These are phyloP conservation scores for Epichloe uncinata DNA, from an alignment of 2,329 filamentous ascomycete genomes.

Conservation along the genomic window DNA sequence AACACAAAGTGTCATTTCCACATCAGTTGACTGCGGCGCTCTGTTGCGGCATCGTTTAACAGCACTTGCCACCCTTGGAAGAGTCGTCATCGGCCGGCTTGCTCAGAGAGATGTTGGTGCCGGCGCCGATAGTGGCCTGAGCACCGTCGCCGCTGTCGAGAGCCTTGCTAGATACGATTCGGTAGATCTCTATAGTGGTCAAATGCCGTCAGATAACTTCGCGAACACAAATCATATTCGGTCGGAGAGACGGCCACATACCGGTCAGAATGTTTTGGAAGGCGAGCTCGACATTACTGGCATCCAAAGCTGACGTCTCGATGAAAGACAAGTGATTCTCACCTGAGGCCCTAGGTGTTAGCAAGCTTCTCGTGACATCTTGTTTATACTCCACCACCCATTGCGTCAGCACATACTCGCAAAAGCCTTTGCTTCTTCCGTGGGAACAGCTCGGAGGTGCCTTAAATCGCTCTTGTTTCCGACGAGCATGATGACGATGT, in stretches of 20 bases:
- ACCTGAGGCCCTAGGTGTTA: slow-evolving; percentile 38
- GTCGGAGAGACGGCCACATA: slow-evolving; percentile 29
- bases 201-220: slow-evolving; percentile 1
- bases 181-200: slow-evolving; percentile 73
- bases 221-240: neutral
- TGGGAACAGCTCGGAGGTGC: slow-evolving; percentile 91
- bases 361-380: neutral
- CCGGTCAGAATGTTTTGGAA: slow-evolving; percentile 99
- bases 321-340: slow-evolving; percentile 98
- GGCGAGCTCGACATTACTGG: slow-evolving; percentile 96
- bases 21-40: neutral
- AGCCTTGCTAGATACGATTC: slow-evolving; percentile 95
- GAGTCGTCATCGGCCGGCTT: slow-evolving; percentile 66
- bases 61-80: slow-evolving; percentile 70
- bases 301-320: slow-evolving; percentile 95
- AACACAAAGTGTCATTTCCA: slow-evolving; percentile 16
- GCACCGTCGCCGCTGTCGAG: slow-evolving; percentile 78
- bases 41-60: slow-evolving; percentile 36
- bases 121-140: slow-evolving; percentile 66
- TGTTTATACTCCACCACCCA: neutral
- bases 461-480: slow-evolving; percentile 99
- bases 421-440: slow-evolving; percentile 95
- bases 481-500: slow-evolving; percentile 99
- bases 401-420: slow-evolving; percentile 51
- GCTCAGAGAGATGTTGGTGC: slow-evolving; percentile 75